phyloP scores from a whole-genome alignment of 345 rosid species.

The Aquilaria sinensis region DNA sequence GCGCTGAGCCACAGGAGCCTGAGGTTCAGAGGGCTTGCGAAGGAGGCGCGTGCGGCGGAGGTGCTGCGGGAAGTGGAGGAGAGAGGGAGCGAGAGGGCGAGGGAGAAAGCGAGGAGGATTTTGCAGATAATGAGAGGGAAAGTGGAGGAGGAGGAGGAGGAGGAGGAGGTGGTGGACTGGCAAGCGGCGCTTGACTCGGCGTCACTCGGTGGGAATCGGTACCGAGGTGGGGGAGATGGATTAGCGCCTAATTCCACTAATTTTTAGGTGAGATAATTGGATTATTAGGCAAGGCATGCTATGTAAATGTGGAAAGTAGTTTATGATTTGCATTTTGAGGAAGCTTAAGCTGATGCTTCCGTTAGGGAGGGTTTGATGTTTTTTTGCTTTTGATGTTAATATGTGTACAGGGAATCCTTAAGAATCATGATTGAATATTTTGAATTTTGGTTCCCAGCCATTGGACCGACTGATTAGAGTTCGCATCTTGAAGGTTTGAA shows the following conservation, averaged over 20 bases:
- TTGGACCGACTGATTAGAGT: no score
- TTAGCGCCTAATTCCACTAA: slow-evolving; percentile 36
- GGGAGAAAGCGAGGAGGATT: slow-evolving; percentile 56
- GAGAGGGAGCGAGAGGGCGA: slow-evolving; percentile 39
- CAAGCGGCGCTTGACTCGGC: slow-evolving; percentile 53
- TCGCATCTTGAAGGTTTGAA: no score
- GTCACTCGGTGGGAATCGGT: slow-evolving; percentile 36
- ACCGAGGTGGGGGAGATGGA: slow-evolving; percentile 27
- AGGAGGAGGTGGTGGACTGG: slow-evolving; percentile 46
- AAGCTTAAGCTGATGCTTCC: not conserved
- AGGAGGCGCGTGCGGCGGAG: slow-evolving; percentile 48
- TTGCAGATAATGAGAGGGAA: slow-evolving; percentile 47
- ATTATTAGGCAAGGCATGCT: not conserved
- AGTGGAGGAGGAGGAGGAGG: slow-evolving; percentile 27
- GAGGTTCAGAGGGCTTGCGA: slow-evolving; percentile 77
- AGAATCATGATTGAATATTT: no score
- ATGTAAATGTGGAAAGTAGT: not conserved
- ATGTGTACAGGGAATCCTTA: not conserved
- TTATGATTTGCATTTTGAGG: not conserved
- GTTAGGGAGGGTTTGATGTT: not conserved
- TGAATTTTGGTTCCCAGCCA: no score
- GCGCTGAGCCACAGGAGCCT: slow-evolving; percentile 52
- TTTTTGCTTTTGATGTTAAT: not conserved
- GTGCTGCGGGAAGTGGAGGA: slow-evolving; percentile 46
- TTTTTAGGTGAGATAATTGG: slow-evolving; percentile 21